A percentile compares a stretch with the other conserved stretches of the same genome.
These are phyloP conservation scores for Poterioochromonas sp. DNA, from an alignment of 352 stramenopile genomes.

Conservation along the genomic window DNA sequence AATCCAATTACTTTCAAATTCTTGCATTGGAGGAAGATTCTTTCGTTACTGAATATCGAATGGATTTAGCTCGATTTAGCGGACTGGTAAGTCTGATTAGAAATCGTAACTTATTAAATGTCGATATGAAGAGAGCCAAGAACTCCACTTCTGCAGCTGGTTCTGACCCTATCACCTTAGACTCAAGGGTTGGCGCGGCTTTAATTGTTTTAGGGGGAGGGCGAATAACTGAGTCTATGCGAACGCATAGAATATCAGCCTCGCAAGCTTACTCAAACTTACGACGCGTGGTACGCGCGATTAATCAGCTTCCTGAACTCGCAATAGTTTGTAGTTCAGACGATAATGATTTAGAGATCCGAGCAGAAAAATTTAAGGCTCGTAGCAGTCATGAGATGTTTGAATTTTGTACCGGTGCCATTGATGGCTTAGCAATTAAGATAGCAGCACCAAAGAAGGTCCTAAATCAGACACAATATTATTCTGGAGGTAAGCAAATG, in stretches of 20 bases:
- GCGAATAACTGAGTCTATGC: not conserved
- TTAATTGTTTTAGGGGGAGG: not conserved
- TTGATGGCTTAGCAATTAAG: not conserved
- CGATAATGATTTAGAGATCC: not conserved
- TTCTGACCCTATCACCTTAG: not conserved
- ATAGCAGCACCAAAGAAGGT: not conserved
- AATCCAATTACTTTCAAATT: too few relatives aligned
- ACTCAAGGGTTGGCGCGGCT: not conserved
- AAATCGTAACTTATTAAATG: too few relatives aligned
- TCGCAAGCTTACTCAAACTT: not conserved
- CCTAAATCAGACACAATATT: constrained; percentile 17
- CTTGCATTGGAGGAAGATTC: too few relatives aligned
- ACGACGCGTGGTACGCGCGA: not conserved
- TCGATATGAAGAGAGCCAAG: too few relatives aligned
- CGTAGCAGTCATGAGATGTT: not conserved
- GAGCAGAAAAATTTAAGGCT: too few relatives aligned
- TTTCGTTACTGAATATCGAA: too few relatives aligned
- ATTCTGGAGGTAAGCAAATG: constrained; percentile 38
- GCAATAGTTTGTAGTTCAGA: not conserved
- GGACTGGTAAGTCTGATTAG: too few relatives aligned
- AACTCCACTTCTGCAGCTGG: too few relatives aligned
- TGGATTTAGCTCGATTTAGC: too few relatives aligned
- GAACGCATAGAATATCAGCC: not conserved
- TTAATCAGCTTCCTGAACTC: not conserved
- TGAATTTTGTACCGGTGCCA: not conserved